These are phyloP conservation scores for Zymoseptoria crescenta DNA, from an alignment of 2,329 filamentous ascomycete genomes.

Conservation along the genomic window DNA sequence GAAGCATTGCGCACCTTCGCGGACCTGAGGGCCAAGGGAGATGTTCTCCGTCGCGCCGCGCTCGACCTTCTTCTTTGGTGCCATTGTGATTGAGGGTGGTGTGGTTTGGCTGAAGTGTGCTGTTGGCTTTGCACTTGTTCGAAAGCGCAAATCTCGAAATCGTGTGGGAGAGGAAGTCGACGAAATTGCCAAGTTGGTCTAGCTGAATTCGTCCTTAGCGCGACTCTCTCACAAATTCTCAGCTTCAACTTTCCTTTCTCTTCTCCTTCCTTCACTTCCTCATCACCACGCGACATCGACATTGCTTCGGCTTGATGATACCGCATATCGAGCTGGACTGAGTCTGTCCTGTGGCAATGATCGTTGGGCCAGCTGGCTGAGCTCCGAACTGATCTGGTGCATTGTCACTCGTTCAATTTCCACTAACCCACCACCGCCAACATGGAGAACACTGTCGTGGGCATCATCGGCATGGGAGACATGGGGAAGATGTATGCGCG, in stretches of 20 bases:
- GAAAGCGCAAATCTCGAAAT: constrained; percentile 10
- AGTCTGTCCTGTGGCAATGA: not conserved
- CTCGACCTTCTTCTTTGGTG: constrained; percentile 83
- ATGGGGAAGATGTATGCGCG: constrained; percentile 99
- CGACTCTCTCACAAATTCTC: not conserved
- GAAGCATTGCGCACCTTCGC: constrained; percentile 64
- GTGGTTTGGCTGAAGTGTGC: constrained; percentile 21
- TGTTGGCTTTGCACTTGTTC: not conserved
- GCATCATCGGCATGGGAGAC: constrained; percentile 97
- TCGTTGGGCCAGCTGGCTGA: not conserved
- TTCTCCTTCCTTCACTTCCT: not conserved
- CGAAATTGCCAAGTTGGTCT: not conserved
- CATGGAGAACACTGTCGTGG: constrained; percentile 67
- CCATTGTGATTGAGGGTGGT: constrained; percentile 74
- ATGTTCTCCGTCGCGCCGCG: constrained; percentile 89
- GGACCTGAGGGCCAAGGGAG: constrained; percentile 91
- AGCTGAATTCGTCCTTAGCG: not conserved
- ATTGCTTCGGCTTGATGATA: not conserved
- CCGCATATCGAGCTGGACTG: not conserved
- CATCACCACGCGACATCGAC: not conserved
- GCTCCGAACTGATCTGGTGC: not conserved
- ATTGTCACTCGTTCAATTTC: not conserved
- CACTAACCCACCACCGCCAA: constrained; percentile 20
- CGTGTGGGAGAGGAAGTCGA: not conserved
- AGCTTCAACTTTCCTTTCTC: constrained; percentile 1